Conservation (phyloP, 306 rosid species). For the Cucumis melo region DNA sequence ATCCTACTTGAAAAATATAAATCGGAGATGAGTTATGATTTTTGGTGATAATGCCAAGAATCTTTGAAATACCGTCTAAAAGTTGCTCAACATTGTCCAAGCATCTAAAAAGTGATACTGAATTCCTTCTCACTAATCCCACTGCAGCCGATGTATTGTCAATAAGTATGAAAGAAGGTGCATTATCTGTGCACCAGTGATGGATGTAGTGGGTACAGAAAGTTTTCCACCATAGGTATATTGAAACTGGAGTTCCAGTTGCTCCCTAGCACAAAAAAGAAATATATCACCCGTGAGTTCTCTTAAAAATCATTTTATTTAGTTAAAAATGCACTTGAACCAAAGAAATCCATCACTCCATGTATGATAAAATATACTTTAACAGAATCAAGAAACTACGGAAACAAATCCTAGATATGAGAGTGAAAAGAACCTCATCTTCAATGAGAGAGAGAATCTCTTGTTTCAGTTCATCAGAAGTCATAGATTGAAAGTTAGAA, state of each 20-base stretch:
- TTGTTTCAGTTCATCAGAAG: constrained; percentile 66
- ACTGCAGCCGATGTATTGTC: constrained; percentile 44
- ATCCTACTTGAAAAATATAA: not conserved
- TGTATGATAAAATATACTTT: not conserved
- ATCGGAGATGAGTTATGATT: not conserved
- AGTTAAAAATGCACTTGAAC: not conserved
- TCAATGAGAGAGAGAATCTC: constrained; percentile 85
- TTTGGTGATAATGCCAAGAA: not conserved
- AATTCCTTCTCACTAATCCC: constrained; percentile 67
- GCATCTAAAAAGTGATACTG: constrained; percentile 66
- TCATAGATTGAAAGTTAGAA: constrained; percentile 59
- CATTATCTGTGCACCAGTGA: constrained; percentile 85
- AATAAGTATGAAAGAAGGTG: constrained; percentile 49
- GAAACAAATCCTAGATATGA: not conserved
- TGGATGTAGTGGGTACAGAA: constrained; percentile 55
- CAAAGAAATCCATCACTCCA: not conserved
- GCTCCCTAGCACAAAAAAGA: constrained; percentile 35
- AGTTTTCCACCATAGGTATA: constrained; percentile 63
- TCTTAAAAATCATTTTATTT: not conserved
- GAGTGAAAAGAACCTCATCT: constrained; percentile 48
- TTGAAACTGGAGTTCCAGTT: constrained; percentile 33
- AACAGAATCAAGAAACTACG: not conserved
- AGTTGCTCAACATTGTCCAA: constrained; percentile 75
- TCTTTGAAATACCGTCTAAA: constrained; percentile 36
- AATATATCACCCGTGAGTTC: not conserved